A percentile compares a stretch with the other conserved stretches of the same genome.
Conservation (phyloP, 768 basidiomycete genomes). For the Pulveroboletus sp. region DNA sequence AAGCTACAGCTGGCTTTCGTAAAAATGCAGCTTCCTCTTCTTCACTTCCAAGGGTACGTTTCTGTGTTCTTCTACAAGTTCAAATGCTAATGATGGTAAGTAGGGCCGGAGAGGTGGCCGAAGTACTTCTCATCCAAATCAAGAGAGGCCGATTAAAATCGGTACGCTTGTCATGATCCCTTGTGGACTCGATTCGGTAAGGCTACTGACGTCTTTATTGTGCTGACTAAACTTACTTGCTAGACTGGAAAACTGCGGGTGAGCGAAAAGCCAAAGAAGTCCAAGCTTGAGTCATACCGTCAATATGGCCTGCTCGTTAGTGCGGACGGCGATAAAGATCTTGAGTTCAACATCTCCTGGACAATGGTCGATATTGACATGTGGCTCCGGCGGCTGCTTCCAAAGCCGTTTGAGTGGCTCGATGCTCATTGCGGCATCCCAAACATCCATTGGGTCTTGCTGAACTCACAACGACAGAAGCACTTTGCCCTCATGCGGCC, state of each 20-base stretch:
- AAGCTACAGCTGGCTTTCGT: neutral
- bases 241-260: neutral
- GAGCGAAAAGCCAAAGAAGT: neutral
- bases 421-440: neutral
- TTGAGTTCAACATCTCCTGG: slow-evolving; percentile 4
- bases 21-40: neutral
- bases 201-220: no score
- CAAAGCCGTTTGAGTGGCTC: slow-evolving; percentile 9
- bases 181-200: neutral
- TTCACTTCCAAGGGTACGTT: neutral
- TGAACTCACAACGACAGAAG: neutral
- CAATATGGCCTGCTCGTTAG: neutral
- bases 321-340: neutral
- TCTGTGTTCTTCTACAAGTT: neutral
- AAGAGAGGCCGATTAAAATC: slow-evolving; percentile 4
- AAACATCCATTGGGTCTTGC: neutral
- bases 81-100: neutral
- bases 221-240: neutral
- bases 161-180: slow-evolving; percentile 2
- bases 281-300: no score
- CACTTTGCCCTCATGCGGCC: neutral
- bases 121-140: neutral
- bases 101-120: neutral
- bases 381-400: neutral
- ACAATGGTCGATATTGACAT: neutral